Evolutionary conservation across 805 yeast species (phyloP).

Genomic region (Tetrapisispora taiwanensis): DNA sequence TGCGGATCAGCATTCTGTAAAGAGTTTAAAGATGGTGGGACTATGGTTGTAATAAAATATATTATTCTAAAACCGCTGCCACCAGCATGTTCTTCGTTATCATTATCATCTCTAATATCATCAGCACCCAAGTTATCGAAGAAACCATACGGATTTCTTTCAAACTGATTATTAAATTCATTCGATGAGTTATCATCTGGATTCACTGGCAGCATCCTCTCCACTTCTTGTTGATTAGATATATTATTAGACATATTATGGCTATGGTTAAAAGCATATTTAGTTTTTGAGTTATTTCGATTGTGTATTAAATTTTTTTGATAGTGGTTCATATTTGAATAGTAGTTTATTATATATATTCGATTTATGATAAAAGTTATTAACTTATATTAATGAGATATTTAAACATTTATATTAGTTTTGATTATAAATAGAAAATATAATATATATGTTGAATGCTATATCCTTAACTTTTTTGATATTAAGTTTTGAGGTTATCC

Average conservation of each 20-base stretch:
- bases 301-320: background rate
- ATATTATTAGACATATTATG: constrained; percentile 1
- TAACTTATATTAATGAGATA: too few relatives aligned
- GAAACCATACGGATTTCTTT: background rate
- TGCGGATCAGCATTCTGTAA: background rate
- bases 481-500: too few relatives aligned
- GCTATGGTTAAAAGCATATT: background rate
- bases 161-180: background rate
- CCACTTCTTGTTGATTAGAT: background rate
- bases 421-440: too few relatives aligned
- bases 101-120: background rate
- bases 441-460: too few relatives aligned
- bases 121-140: background rate
- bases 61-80: background rate
- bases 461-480: too few relatives aligned
- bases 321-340: background rate
- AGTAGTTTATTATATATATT: too few relatives aligned
- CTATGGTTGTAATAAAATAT: background rate
- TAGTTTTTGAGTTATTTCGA: background rate
- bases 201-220: constrained; percentile 1
- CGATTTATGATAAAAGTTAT: too few relatives aligned
- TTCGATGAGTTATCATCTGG: background rate
- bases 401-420: too few relatives aligned
- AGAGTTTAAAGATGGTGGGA: background rate
- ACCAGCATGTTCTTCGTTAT: background rate